A percentile compares a stretch with the other conserved stretches of the same genome.
phyloP scores from a whole-genome alignment of 495 filamentous ascomycete species.

The Aspergillus carlsbadensis region DNA sequence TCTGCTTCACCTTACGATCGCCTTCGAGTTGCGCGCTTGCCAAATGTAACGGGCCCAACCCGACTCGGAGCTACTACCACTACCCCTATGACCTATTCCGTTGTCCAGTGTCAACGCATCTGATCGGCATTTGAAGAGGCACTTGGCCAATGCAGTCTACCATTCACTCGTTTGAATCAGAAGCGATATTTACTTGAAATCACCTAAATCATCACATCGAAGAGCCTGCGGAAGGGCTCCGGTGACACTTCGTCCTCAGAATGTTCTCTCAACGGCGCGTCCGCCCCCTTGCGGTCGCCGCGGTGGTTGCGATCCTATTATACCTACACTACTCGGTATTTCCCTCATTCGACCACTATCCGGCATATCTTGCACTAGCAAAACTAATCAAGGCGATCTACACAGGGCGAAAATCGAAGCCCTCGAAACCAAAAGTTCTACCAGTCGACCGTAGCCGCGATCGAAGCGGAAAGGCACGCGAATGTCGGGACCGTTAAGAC shows the following conservation, averaged over 20 bases:
- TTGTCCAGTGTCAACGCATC: constrained; percentile 5
- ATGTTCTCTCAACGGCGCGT: constrained; percentile 75
- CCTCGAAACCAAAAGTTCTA: constrained; percentile 52
- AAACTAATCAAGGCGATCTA: neutral
- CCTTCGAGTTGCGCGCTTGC: neutral
- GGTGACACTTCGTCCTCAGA: constrained; percentile 15
- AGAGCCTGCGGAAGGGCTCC: neutral
- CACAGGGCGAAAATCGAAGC: constrained; percentile 41
- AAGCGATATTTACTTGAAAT: no score
- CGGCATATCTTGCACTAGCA: neutral
- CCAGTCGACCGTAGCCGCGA: constrained; percentile 46
- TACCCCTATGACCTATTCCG: constrained; percentile 19
- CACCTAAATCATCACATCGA: neutral
- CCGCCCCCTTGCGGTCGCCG: constrained; percentile 55
- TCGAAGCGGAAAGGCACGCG: constrained; percentile 38
- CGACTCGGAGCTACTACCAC: constrained; percentile 9
- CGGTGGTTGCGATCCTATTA: constrained; percentile 56
- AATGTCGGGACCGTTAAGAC: constrained; percentile 29
- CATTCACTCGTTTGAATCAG: neutral
- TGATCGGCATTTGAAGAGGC: constrained; percentile 1
- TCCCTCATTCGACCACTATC: neutral
- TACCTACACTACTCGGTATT: constrained; percentile 63
- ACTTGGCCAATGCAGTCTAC: neutral
- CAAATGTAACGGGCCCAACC: constrained; percentile 20
- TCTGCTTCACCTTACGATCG: neutral